These are phyloP conservation scores for Hamigera avellanea DNA, from an alignment of 495 filamentous ascomycete species.

Conservation along the genomic window DNA sequence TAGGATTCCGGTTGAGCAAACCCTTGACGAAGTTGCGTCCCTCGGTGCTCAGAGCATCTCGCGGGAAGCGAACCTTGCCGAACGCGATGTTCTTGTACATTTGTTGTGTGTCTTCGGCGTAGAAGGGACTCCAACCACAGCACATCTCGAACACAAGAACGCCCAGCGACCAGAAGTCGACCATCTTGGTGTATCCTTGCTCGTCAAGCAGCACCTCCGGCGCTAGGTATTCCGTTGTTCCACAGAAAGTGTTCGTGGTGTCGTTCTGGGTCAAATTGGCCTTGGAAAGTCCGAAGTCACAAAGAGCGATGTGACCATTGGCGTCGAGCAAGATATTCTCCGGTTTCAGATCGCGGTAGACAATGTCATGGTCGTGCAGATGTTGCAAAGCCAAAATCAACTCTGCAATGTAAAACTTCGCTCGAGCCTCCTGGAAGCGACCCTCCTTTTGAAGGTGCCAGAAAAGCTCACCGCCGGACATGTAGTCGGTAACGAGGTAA, in stretches of 20 bases:
- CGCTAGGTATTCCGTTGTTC: conserved; percentile 94
- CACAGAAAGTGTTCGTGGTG: conserved; percentile 98
- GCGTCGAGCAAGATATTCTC: conserved; percentile 80
- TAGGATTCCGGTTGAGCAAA: conserved; percentile 90
- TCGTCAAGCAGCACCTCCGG: conserved; percentile 94
- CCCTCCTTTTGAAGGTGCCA: conserved; percentile 99
- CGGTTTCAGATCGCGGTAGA: conserved; percentile 86
- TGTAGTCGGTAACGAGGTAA: conserved; percentile 98
- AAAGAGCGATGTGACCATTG: conserved; percentile 76
- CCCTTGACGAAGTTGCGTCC: conserved; percentile 98
- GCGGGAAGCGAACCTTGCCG: conserved; percentile 92
- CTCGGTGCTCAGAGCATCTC: conserved; percentile 86
- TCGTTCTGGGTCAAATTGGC: conserved; percentile 92
- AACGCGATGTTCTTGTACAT: conserved; percentile 99
- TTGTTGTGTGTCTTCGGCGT: conserved; percentile 96
- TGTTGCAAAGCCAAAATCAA: conserved; percentile 92
- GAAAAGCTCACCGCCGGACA: conserved; percentile 97
- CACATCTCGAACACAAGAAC: conserved; percentile 99
- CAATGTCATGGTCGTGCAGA: conserved; percentile 91
- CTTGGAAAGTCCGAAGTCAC: conserved; percentile 90
- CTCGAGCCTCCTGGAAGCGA: conserved; percentile 84
- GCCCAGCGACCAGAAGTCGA: conserved; percentile 97
- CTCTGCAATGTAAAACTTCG: conserved; percentile 98
- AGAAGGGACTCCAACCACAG: conserved; percentile 98
- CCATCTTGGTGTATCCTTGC: conserved; percentile 99